Evolutionary conservation across 1,139 yeast species (phyloP), one percentile per base, ranked within the genome.

Genomic region (Candida anutae): DNA sequence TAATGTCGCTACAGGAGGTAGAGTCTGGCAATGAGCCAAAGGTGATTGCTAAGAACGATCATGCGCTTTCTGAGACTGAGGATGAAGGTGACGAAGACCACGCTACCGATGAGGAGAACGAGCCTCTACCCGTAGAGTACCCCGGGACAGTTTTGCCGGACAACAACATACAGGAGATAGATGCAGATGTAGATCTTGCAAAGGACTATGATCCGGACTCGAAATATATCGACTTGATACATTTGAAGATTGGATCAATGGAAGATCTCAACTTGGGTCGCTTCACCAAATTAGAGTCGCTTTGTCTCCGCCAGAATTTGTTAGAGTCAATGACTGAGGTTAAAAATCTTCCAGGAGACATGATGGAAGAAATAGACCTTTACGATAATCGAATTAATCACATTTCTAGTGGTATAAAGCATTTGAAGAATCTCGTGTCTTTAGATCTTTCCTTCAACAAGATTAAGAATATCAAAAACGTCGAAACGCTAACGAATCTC

Each of bases 341-440:
- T 10, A 84, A 78, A 36, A 72, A 65, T 3, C 50, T 88, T 13
- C 63, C 67, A 2, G 74, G 66, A 1, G 62, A 63, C 1, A 44
- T 90, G 42, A n/a, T n/a, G n/a, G 83, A 74, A 40, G 94, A 87
- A 39, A 59, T 93, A 38, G 98, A 90, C 50, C 64, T 88, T 21
- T 93, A 93, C 49, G 98, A 93, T 54, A 93, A 93, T 55, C 62
- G 95, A 41, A 81, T 93, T 40, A 76, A 80, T 37, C 96, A 88
- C 48, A 84, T 90, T 30, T 80, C 90, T 11, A 67, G 72, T 33
- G 77, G 72, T 40, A 52, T 85, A 23, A 73, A 70, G 33, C 76
- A 75, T 33, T 70, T 85, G 41, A 55, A 54, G 9, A 68, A 74
- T 15, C 56, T 90, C 45, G 67, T 55, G 33, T 69, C 54, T 30